Evolutionary conservation across 768 basidiomycete genomes (phyloP), one percentile per base, ranked within the genome.

Genomic region (Mycena maculata): DNA sequence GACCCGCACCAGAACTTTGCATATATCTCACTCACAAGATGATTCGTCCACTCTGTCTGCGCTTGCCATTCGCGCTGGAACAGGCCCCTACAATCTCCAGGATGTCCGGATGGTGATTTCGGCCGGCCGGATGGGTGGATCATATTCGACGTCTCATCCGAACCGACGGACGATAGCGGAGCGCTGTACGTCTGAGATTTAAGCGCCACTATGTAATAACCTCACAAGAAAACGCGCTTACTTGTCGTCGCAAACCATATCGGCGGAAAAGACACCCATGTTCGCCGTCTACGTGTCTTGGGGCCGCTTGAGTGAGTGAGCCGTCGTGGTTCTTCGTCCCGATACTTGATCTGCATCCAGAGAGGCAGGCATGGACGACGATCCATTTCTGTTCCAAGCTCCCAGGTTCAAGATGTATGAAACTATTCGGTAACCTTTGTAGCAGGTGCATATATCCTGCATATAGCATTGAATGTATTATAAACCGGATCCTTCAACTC

Each of bases 261-360:
- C 90, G 98, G 96, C 72, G 98, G 98, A 8, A 99, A 99, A 76
- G 98, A 99, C 79, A 99, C 98, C 11, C 98, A 99, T 80, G 93
- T 99, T 20, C 89, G 98, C 15, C 96, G 97, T 4, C 79, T 99
- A 42, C 89, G 85, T 38, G 86, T 98, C n/a, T 87, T 95, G 59
- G 97, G 95, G 0, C 93, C 95, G 3, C 78, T 89, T 9, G 92
- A 92, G 96, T 96, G 75, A 58, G 77, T 74, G 52, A 11, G 33
- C 25, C 44, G n/a, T 58, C 54, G 18, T 48, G 27, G 1, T 56
- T n/a, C n/a, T 27, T 49, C 41, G 45, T 41, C 28, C 58, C 70
- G 36, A 67, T 36, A 30, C 31, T 59, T 44, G 67, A 27, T 16
- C 25, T 20, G 16, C 67, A 36, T 36, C 47, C 60, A 85, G 85